phyloP scores from a whole-genome alignment of 208 protist genomes.

The Endotrypanum monterogeii region DNA sequence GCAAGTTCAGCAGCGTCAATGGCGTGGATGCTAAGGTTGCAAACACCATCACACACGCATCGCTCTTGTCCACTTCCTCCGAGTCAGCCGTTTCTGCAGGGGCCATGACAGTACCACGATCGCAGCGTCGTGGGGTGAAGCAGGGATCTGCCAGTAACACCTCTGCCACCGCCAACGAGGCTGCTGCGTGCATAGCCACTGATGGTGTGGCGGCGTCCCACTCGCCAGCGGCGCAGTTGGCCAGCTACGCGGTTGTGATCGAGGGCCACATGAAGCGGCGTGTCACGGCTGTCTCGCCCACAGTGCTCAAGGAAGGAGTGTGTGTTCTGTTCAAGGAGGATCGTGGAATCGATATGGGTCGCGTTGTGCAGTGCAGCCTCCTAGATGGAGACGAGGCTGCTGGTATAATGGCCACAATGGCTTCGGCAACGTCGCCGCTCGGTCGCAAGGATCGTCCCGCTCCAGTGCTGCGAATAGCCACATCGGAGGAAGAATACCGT shows the following conservation, averaged over 20 bases:
- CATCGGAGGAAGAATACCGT: conserved; percentile 53
- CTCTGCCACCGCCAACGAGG: conserved; percentile 5
- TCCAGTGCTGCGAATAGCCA: conserved; percentile 55
- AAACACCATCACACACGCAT: not conserved
- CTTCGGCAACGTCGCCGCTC: conserved; percentile 27
- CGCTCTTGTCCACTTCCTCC: not conserved
- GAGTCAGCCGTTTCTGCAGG: conserved; percentile 6
- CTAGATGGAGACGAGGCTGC: conserved; percentile 17
- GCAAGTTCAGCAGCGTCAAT: not conserved
- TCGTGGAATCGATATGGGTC: conserved; percentile 76
- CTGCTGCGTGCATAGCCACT: not conserved
- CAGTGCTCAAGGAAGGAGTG: conserved; percentile 31
- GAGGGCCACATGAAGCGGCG: conserved; percentile 47
- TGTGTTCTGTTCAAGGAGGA: conserved; percentile 84
- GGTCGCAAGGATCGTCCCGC: conserved; percentile 31
- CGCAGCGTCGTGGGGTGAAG: conserved; percentile 12
- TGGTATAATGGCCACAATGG: conserved; percentile 12
- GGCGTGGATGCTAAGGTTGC: not conserved
- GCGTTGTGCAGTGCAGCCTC: conserved; percentile 50
- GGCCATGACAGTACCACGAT: conserved; percentile 27
- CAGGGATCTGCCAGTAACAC: not conserved
- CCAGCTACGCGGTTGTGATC: conserved; percentile 42
- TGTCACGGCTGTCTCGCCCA: conserved; percentile 32
- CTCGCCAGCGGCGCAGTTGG: not conserved
- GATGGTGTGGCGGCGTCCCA: conserved; percentile 2